Percentiles rank a stretch among this genome's conserved stretches.
Conservation (phyloP, 2,329 filamentous ascomycete species). For the Fusarium bulbicola region DNA sequence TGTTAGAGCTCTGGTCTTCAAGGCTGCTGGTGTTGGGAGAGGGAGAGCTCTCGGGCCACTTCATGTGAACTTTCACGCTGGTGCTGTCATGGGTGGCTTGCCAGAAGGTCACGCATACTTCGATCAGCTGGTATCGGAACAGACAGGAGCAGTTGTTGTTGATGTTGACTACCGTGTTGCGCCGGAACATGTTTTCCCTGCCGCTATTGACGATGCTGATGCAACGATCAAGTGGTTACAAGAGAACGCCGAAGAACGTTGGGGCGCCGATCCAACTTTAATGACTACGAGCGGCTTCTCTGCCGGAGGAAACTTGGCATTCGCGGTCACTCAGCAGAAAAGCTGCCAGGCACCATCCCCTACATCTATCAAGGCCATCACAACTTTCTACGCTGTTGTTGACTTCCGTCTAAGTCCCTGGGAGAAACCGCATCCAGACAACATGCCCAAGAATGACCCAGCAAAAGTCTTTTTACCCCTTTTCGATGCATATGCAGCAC, state of each 20-base stretch:
- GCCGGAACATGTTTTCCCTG: slow-evolving; percentile 60
- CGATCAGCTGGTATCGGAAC: slow-evolving; percentile 46
- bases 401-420: slow-evolving; percentile 51
- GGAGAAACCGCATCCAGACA: slow-evolving; percentile 50
- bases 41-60: slow-evolving; percentile 48
- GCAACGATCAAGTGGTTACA: slow-evolving; percentile 53
- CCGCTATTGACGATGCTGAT: slow-evolving; percentile 57
- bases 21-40: slow-evolving; percentile 23
- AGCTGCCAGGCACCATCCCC: slow-evolving; percentile 32
- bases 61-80: slow-evolving; percentile 56
- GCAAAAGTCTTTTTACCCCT: slow-evolving; percentile 51
- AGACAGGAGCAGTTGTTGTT: slow-evolving; percentile 56
- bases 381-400: slow-evolving; percentile 53
- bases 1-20: slow-evolving; percentile 50
- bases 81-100: slow-evolving; percentile 55
- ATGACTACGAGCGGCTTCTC: slow-evolving; percentile 57
- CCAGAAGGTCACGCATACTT: slow-evolving; percentile 51
- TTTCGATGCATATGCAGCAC: slow-evolving; percentile 55
- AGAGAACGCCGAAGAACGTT: slow-evolving; percentile 48
- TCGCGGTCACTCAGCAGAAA: slow-evolving; percentile 46
- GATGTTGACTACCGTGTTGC: slow-evolving; percentile 62
- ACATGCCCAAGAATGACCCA: slow-evolving; percentile 50
- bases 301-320: slow-evolving; percentile 55
- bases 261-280: slow-evolving; percentile 50
- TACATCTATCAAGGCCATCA: slow-evolving; percentile 48